Evolutionary conservation across 1,284 basidiomycete genomes (phyloP).

Genomic region (Takashimella koratensis): DNA sequence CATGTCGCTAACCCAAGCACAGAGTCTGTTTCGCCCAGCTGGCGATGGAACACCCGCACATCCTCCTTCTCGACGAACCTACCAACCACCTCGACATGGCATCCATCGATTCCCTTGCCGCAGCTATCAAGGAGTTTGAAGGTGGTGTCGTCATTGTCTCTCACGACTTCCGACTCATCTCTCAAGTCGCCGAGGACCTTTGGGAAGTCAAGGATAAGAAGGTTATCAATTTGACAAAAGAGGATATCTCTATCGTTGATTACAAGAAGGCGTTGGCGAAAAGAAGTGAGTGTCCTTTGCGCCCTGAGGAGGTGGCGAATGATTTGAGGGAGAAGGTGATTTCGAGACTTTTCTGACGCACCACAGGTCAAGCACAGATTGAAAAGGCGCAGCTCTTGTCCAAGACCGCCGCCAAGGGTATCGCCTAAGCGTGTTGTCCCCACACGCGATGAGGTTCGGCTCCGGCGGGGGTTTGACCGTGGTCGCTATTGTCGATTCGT

Average conservation of each 20-base stretch:
- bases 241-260: slow-evolving; percentile 82
- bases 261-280: slow-evolving; percentile 66
- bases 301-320: neutral
- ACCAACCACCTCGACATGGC: slow-evolving; percentile 59
- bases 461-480: too few species aligned
- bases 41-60: slow-evolving; percentile 89
- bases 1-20: too few species aligned
- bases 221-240: slow-evolving; percentile 85
- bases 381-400: slow-evolving; percentile 90
- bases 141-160: slow-evolving; percentile 98
- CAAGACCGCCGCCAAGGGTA: slow-evolving; percentile 57
- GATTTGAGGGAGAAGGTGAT: neutral
- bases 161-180: slow-evolving; percentile 94
- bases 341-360: neutral
- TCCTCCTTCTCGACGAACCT: slow-evolving; percentile 69
- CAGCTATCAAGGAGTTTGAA: slow-evolving; percentile 93
- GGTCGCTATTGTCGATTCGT: too few species aligned
- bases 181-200: slow-evolving; percentile 92
- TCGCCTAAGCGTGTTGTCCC: slow-evolving; percentile 39
- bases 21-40: slow-evolving; percentile 57
- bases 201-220: slow-evolving; percentile 97
- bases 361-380: slow-evolving; percentile 56
- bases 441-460: too few species aligned
- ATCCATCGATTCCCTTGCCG: slow-evolving; percentile 91
- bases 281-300: slow-evolving; percentile 36